phyloP scores from a whole-genome alignment of 495 filamentous ascomycete species.

The Pyrenula massariospora region DNA sequence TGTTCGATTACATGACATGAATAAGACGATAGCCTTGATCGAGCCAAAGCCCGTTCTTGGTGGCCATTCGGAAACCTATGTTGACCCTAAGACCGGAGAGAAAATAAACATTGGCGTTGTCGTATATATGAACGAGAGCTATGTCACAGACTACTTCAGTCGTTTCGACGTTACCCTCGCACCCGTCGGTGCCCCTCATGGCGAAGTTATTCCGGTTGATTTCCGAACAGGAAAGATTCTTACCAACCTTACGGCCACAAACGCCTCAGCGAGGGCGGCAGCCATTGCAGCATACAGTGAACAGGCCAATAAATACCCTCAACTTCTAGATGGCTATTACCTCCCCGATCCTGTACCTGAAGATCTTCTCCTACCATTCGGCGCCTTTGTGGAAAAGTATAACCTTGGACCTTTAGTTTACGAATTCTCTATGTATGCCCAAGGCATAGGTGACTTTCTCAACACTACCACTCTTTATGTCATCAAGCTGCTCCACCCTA shows the following conservation, averaged over 20 bases:
- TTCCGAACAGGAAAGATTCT: slow-evolving; percentile 14
- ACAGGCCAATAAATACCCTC: slow-evolving; percentile 24
- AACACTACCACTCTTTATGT: slow-evolving; percentile 15
- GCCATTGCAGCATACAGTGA: slow-evolving; percentile 14
- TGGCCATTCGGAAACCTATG: slow-evolving; percentile 34
- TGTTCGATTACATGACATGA: slow-evolving; percentile 24
- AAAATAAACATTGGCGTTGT: slow-evolving; percentile 34
- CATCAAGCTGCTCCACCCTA: slow-evolving; percentile 11
- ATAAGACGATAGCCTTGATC: slow-evolving; percentile 28
- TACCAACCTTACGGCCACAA: slow-evolving; percentile 8
- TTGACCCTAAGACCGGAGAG: slow-evolving; percentile 23
- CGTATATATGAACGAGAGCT: slow-evolving; percentile 22
- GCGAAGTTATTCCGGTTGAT: slow-evolving; percentile 4
- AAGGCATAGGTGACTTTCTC: slow-evolving; percentile 28
- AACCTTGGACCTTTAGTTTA: slow-evolving; percentile 17
- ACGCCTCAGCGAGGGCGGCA: neutral
- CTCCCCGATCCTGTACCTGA: slow-evolving; percentile 38
- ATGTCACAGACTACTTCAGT: slow-evolving; percentile 25
- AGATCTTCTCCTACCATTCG: slow-evolving; percentile 37
- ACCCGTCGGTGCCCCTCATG: slow-evolving; percentile 8
- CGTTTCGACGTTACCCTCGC: slow-evolving; percentile 12
- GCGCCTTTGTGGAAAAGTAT: slow-evolving; percentile 34
- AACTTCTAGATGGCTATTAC: slow-evolving; percentile 26
- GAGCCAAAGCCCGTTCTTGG: slow-evolving; percentile 30
- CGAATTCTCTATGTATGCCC: slow-evolving; percentile 15